A percentile compares a stretch with the other conserved stretches of the same genome.
phyloP scores from a whole-genome alignment of 805 yeast species.

The Lipomyces chichibuensis region DNA sequence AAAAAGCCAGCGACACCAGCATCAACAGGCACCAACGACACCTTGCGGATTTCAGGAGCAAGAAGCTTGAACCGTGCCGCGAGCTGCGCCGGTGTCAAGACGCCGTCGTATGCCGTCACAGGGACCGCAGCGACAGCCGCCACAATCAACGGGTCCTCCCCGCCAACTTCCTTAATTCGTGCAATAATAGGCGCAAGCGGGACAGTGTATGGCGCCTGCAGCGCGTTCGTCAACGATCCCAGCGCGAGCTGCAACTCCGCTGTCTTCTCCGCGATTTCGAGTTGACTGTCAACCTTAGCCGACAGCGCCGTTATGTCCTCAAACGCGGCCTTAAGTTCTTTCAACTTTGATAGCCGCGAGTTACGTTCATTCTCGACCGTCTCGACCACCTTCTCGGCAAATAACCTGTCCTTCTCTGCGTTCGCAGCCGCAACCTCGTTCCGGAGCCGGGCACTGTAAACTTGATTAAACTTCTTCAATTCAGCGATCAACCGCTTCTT shows the following conservation, averaged over 20 bases:
- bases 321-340: slow-evolving; percentile 60
- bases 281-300: slow-evolving; percentile 46
- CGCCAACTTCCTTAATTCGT: slow-evolving; percentile 45
- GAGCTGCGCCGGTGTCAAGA: slow-evolving; percentile 76
- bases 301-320: slow-evolving; percentile 55
- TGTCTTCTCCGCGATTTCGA: slow-evolving; percentile 48
- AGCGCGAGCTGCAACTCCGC: slow-evolving; percentile 52
- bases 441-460: slow-evolving; percentile 38
- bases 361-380: slow-evolving; percentile 72
- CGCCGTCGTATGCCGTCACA: slow-evolving; percentile 54
- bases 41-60: slow-evolving; percentile 83
- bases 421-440: slow-evolving; percentile 58
- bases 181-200: slow-evolving; percentile 45
- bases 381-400: slow-evolving; percentile 59
- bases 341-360: slow-evolving; percentile 72
- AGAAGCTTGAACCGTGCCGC: slow-evolving; percentile 77
- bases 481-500: slow-evolving; percentile 62
- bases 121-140: slow-evolving; percentile 56
- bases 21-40: slow-evolving; percentile 87
- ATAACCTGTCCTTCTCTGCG: slow-evolving; percentile 67
- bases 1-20: slow-evolving; percentile 94
- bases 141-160: slow-evolving; percentile 55
- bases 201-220: slow-evolving; percentile 48
- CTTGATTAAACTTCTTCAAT: slow-evolving; percentile 65
- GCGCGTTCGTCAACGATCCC: slow-evolving; percentile 48